These are phyloP conservation scores for Clitopilus hobsonii DNA, from an alignment of 768 basidiomycete genomes.

Conservation along the genomic window DNA sequence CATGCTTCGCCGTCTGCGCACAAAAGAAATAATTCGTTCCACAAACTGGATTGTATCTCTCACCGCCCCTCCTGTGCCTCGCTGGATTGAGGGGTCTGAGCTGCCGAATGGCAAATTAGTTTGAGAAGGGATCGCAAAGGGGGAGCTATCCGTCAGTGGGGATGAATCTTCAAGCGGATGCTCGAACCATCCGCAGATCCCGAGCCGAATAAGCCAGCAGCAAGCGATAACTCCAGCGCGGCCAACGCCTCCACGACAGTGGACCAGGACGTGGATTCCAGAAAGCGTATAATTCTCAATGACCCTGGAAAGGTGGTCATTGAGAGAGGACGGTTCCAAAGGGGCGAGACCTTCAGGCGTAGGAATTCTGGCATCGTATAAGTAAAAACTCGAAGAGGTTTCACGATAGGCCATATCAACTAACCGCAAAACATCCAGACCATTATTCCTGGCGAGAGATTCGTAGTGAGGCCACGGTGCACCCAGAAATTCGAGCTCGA, in stretches of 20 bases:
- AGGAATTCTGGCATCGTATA: constrained; percentile 56
- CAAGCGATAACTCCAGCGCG: constrained; percentile 89
- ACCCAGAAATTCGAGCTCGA: constrained; percentile 83
- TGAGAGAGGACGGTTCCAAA: constrained; percentile 46
- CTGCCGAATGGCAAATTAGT: neutral
- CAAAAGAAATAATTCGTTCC: constrained; percentile 66
- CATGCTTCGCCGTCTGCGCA: constrained; percentile 70
- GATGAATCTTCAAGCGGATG: neutral
- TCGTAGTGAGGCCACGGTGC: constrained; percentile 80
- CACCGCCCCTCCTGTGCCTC: constrained; percentile 9
- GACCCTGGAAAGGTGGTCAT: constrained; percentile 60
- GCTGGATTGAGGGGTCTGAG: neutral
- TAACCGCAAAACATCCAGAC: constrained; percentile 76
- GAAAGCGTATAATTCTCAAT: constrained; percentile 69
- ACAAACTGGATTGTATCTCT: constrained; percentile 60
- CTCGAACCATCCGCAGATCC: constrained; percentile 72
- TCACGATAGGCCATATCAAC: constrained; percentile 19
- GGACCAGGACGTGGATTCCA: constrained; percentile 72
- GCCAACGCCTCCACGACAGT: constrained; percentile 93
- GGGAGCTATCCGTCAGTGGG: neutral
- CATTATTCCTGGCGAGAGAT: constrained; percentile 50
- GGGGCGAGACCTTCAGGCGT: constrained; percentile 90
- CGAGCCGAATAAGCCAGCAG: constrained; percentile 90
- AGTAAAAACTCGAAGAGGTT: constrained; percentile 3
- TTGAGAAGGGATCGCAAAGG: neutral